Conservation (phyloP, 2,329 filamentous ascomycete species). For the Grosmannia penicillata region DNA sequence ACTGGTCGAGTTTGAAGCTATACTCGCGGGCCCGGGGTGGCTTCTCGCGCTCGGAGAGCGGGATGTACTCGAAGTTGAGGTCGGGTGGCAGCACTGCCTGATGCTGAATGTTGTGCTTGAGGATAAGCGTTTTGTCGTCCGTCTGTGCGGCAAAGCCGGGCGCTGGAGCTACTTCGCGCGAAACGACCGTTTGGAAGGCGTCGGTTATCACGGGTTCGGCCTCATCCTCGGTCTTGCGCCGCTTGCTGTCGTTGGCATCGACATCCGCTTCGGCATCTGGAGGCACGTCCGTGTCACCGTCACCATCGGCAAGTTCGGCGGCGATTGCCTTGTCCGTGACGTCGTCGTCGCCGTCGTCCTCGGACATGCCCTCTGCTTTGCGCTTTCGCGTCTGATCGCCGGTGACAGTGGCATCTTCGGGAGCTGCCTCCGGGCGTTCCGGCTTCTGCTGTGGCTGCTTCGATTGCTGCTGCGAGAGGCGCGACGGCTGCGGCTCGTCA, state of each 20-base stretch:
- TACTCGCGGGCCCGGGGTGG: conserved; percentile 75
- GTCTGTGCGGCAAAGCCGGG: conserved; percentile 49
- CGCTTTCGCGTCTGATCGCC: conserved; percentile 44
- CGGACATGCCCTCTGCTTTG: conserved; percentile 55
- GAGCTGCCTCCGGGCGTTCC: too few relatives aligned
- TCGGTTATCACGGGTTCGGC: conserved; percentile 74
- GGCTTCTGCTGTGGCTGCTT: conserved; percentile 29
- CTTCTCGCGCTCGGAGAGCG: conserved; percentile 89
- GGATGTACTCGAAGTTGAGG: conserved; percentile 85
- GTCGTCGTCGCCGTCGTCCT: background rate
- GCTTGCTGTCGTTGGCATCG: conserved; percentile 36
- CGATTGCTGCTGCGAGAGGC: conserved; percentile 17
- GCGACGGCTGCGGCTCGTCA: conserved; percentile 49
- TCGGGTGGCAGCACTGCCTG: conserved; percentile 90
- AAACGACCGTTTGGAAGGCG: conserved; percentile 87
- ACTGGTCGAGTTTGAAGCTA: conserved; percentile 88
- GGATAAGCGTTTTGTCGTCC: conserved; percentile 57
- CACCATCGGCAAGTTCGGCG: conserved; percentile 22
- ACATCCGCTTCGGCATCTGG: conserved; percentile 17
- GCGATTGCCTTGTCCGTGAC: conserved; percentile 12
- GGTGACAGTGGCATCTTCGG: background rate
- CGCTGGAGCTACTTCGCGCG: conserved; percentile 72
- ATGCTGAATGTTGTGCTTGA: conserved; percentile 97
- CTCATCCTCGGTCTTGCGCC: conserved; percentile 30
- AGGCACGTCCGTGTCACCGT: conserved; percentile 16